Conservation (phyloP, 495 filamentous ascomycete species). For the Articulospora tetracladia region DNA sequence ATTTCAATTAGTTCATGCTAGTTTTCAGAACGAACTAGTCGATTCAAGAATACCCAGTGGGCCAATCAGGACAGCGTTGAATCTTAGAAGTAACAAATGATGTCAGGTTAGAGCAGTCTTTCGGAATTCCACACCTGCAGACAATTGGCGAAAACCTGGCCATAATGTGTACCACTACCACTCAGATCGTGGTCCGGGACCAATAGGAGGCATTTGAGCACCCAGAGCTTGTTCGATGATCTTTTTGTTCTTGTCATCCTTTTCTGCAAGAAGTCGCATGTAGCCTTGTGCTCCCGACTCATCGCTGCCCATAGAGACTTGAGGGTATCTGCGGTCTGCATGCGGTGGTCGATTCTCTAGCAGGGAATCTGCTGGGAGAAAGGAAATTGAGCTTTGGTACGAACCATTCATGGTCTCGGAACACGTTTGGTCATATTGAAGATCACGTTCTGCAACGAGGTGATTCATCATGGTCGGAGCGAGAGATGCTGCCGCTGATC, state of each 20-base stretch:
- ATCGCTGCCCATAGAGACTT: not conserved
- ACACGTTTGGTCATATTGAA: slow-evolving; percentile 1
- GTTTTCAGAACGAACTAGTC: too few species aligned
- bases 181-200: not conserved
- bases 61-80: not conserved
- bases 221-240: slow-evolving; percentile 5
- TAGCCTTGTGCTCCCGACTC: slow-evolving; percentile 16
- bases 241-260: slow-evolving; percentile 18
- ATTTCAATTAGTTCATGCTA: too few species aligned
- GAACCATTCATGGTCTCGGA: not conserved
- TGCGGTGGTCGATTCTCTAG: slow-evolving; percentile 3
- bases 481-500: slow-evolving; percentile 27
- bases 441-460: slow-evolving; percentile 2
- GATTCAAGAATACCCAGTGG: too few species aligned
- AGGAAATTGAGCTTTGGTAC: not conserved
- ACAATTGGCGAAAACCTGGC: too few species aligned
- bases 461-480: slow-evolving; percentile 18
- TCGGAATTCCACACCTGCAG: too few species aligned
- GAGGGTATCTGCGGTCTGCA: not conserved
- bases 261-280: slow-evolving; percentile 17
- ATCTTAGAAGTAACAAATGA: too few species aligned
- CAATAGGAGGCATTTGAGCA: not conserved
- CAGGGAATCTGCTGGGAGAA: not conserved
- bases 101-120: too few species aligned
- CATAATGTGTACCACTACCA: not conserved